These are phyloP conservation scores for Hypoxylon intermedium DNA, from an alignment of 495 filamentous ascomycete genomes.

Conservation along the genomic window DNA sequence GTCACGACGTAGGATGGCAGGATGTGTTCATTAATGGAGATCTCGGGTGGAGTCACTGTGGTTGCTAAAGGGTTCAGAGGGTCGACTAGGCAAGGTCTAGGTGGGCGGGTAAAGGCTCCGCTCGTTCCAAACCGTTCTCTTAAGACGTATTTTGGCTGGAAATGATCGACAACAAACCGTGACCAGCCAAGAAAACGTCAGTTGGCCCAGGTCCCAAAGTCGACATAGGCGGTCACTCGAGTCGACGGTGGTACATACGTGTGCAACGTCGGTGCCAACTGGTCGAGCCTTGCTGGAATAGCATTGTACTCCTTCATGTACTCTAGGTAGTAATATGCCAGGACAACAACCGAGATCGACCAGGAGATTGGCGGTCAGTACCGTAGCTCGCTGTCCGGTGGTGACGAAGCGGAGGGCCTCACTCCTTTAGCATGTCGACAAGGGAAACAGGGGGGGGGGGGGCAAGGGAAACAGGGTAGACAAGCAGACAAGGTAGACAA, in stretches of 20 bases:
- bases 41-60: constrained; percentile 39
- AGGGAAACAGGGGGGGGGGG: too few species aligned
- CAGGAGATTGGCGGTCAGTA: constrained; percentile 40
- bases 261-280: constrained; percentile 35
- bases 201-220: constrained; percentile 30
- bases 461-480: too few species aligned
- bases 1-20: constrained; percentile 32
- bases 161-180: constrained; percentile 35
- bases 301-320: constrained; percentile 11
- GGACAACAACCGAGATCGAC: constrained; percentile 38
- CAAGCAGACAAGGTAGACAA: too few species aligned
- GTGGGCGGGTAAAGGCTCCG: constrained; percentile 41
- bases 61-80: constrained; percentile 36
- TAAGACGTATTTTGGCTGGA: constrained; percentile 23
- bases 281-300: constrained; percentile 33
- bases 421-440: constrained; percentile 29
- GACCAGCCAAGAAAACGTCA: constrained; percentile 38
- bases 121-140: constrained; percentile 35
- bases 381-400: constrained; percentile 24
- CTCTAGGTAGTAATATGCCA: constrained; percentile 12
- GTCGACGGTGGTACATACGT: constrained; percentile 12
- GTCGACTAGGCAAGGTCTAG: constrained; percentile 24
- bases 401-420: constrained; percentile 36
- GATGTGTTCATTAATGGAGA: constrained; percentile 35
- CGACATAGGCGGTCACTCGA: constrained; percentile 22